Evolutionary conservation across 2,329 filamentous ascomycete genomes (phyloP).

Genomic region (Microdochium paspali): DNA sequence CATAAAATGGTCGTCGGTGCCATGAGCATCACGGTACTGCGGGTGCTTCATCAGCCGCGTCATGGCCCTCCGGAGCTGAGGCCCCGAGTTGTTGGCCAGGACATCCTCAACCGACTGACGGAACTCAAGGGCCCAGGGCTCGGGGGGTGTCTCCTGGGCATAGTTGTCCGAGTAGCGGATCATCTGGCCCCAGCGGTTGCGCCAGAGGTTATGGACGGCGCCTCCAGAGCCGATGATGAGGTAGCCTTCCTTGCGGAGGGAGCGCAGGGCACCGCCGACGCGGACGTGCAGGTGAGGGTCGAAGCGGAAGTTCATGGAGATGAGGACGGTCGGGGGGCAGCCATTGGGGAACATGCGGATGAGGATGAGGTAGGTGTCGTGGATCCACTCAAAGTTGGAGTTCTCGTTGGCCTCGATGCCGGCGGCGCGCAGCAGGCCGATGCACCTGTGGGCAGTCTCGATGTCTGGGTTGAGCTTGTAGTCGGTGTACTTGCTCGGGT

Average conservation of each 20-base stretch:
- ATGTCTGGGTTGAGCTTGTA: conserved; percentile 50
- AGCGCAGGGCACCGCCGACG: conserved; percentile 46
- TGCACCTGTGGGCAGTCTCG: conserved; percentile 20
- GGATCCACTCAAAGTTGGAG: conserved; percentile 58
- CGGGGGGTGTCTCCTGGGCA: conserved; percentile 47
- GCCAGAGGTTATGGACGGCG: conserved; percentile 61
- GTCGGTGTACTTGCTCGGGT: conserved; percentile 53
- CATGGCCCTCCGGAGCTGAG: conserved; percentile 41
- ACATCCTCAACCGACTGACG: conserved; percentile 40
- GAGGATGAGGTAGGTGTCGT: conserved; percentile 60
- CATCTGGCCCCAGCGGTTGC: conserved; percentile 58
- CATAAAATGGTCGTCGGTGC: conserved; percentile 64
- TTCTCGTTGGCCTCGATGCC: conserved; percentile 47
- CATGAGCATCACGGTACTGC: conserved; percentile 55
- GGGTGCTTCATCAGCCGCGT: conserved; percentile 61
- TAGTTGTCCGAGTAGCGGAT: conserved; percentile 54
- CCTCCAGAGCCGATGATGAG: conserved; percentile 52
- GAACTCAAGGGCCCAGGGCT: conserved; percentile 53
- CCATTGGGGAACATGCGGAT: conserved; percentile 58
- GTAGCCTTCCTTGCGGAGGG: conserved; percentile 42
- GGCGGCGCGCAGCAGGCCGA: conserved; percentile 31
- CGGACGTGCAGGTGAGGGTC: conserved; percentile 35
- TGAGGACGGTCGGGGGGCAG: conserved; percentile 57
- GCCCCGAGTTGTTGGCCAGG: conserved; percentile 25
- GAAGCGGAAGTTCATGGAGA: conserved; percentile 26